These are phyloP conservation scores for Cicer bijugum DNA, from an alignment of 306 rosid genomes.

Conservation along the genomic window DNA sequence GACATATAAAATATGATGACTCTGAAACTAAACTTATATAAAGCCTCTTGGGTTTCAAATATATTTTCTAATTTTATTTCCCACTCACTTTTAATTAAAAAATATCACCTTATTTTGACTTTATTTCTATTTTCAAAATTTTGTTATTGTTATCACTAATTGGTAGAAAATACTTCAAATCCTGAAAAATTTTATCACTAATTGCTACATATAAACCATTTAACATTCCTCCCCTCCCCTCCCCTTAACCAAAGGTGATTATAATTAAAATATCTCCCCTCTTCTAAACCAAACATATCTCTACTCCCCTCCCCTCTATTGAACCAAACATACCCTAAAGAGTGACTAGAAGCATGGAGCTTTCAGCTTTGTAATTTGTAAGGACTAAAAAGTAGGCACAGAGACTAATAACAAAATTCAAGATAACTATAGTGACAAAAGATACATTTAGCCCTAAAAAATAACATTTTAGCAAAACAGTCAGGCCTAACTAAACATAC, in stretches of 20 bases:
- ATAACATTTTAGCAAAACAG: background rate
- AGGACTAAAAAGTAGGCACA: too few relatives aligned
- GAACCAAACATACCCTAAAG: too few relatives aligned
- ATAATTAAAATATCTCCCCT: too few relatives aligned
- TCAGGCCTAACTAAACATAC: conserved; percentile 18
- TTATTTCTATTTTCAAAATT: background rate
- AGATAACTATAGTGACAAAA: background rate
- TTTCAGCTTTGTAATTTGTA: too few relatives aligned
- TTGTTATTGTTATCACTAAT: background rate
- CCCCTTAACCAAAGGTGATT: too few relatives aligned
- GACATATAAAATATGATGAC: conserved; percentile 4
- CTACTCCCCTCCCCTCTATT: too few relatives aligned
- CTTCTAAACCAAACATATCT: too few relatives aligned
- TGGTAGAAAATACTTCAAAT: background rate
- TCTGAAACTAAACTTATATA: background rate
- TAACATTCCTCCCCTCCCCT: too few relatives aligned
- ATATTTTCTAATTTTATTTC: background rate
- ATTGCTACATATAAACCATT: background rate
- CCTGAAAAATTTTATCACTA: background rate
- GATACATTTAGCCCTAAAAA: background rate
- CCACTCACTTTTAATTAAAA: background rate
- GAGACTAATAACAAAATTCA: too few relatives aligned
- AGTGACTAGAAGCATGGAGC: too few relatives aligned
- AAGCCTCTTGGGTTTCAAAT: background rate
- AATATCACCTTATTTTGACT: background rate